Conservation (phyloP, 2,329 filamentous ascomycete species). For the Herpotrichia juniperi region DNA sequence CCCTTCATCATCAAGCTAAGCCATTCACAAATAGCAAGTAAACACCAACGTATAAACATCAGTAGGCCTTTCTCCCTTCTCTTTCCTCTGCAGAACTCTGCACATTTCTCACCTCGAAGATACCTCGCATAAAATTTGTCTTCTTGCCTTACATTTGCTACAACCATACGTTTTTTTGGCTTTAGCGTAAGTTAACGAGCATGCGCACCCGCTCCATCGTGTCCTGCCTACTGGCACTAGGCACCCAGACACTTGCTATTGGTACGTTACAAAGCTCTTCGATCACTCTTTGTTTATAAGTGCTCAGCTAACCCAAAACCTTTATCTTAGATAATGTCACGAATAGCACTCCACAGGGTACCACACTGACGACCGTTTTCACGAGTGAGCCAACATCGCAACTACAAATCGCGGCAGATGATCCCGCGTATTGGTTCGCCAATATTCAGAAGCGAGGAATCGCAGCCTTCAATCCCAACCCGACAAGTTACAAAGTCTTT, state of each 20-base stretch:
- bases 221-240: conserved; percentile 37
- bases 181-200: conserved; percentile 3
- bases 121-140: not conserved
- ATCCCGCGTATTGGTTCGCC: conserved; percentile 48
- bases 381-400: not conserved
- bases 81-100: not conserved
- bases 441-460: conserved; percentile 51
- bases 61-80: not conserved
- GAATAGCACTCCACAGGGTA: not conserved
- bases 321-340: not conserved
- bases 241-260: conserved; percentile 19
- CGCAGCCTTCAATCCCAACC: conserved; percentile 47
- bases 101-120: not conserved
- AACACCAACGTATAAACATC: not conserved
- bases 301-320: not conserved
- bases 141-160: not conserved
- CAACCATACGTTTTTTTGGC: not conserved
- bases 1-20: not conserved
- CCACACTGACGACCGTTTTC: not conserved
- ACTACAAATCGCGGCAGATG: not conserved
- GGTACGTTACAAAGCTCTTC: not conserved
- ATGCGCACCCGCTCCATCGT: conserved; percentile 34
- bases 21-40: not conserved
- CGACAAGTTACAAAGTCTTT: conserved; percentile 49
- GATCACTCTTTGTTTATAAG: not conserved